These are phyloP conservation scores for Penicillium macrosclerotiorum DNA, from an alignment of 495 filamentous ascomycete genomes.

Conservation along the genomic window DNA sequence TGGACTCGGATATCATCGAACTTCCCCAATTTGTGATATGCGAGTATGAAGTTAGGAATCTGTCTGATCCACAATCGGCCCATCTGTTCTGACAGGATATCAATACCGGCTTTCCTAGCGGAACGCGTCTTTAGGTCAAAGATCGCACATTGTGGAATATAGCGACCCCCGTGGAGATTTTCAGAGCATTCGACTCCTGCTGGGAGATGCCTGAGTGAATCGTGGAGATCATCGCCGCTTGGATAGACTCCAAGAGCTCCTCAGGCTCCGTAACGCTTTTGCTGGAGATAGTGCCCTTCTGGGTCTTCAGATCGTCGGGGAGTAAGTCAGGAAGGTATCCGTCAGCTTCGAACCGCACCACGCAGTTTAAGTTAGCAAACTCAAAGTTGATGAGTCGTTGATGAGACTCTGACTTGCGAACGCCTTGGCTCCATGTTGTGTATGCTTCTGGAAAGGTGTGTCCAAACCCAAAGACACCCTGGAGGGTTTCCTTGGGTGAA, in stretches of 20 bases:
- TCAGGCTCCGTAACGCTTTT: constrained; percentile 1
- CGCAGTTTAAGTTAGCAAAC: constrained; percentile 52
- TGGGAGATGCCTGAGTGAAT: not conserved
- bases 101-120: constrained; percentile 28
- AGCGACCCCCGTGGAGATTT: constrained; percentile 3
- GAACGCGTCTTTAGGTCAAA: constrained; percentile 69
- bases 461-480: constrained; percentile 55
- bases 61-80: constrained; percentile 61
- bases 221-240: not conserved
- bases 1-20: constrained; percentile 54
- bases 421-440: constrained; percentile 54
- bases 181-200: constrained; percentile 1
- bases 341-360: constrained; percentile 63
- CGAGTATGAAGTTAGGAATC: constrained; percentile 60
- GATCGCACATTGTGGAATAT: constrained; percentile 43
- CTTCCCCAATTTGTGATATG: constrained; percentile 51
- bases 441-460: constrained; percentile 64
- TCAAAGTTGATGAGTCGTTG: constrained; percentile 60
- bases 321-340: constrained; percentile 47
- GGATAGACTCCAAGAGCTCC: constrained; percentile 6
- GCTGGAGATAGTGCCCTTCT: not conserved
- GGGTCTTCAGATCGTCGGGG: not conserved
- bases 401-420: constrained; percentile 55
- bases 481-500: constrained; percentile 50
- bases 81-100: constrained; percentile 44